A percentile compares a stretch with the other conserved stretches of the same genome.
Conservation (phyloP, 2,329 filamentous ascomycete genomes). For the Tolypocladium pustulatum region DNA sequence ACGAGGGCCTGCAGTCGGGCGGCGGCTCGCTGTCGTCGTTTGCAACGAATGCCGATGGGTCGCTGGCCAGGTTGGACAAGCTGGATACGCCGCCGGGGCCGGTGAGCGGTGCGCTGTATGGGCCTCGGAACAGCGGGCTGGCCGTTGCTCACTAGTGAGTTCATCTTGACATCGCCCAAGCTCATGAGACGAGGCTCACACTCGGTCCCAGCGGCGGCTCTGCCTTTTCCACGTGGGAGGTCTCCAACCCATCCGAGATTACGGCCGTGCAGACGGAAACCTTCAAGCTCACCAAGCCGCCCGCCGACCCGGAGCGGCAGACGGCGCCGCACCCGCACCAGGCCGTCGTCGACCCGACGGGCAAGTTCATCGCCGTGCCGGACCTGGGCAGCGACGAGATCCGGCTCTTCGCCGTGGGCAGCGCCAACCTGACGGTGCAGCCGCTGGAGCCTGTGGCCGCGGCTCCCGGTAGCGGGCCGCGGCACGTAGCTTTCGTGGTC, state of each 20-base stretch:
- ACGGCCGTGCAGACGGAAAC: slow-evolving; percentile 24
- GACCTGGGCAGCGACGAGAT: slow-evolving; percentile 57
- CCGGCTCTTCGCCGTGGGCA: slow-evolving; percentile 39
- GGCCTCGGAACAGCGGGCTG: slow-evolving; percentile 25
- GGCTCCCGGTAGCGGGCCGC: slow-evolving; percentile 48
- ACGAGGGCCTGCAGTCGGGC: slow-evolving; percentile 41
- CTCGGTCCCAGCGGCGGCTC: slow-evolving; percentile 22
- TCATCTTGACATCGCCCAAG: neutral
- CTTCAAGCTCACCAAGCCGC: slow-evolving; percentile 27
- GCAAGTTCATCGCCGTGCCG: slow-evolving; percentile 50
- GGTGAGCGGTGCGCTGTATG: slow-evolving; percentile 33
- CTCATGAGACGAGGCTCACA: neutral
- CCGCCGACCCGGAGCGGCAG: slow-evolving; percentile 35
- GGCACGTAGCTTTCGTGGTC: slow-evolving; percentile 51
- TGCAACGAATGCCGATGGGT: slow-evolving; percentile 24
- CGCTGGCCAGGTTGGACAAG: slow-evolving; percentile 25
- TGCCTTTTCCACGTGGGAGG: slow-evolving; percentile 33
- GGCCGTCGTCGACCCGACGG: slow-evolving; percentile 54
- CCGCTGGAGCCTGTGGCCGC: slow-evolving; percentile 28
- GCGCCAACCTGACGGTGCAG: slow-evolving; percentile 31
- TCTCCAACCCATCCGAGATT: slow-evolving; percentile 26
- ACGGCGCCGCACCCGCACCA: slow-evolving; percentile 53
- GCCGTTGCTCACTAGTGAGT: slow-evolving; percentile 37
- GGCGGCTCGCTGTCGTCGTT: slow-evolving; percentile 38
- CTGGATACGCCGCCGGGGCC: slow-evolving; percentile 27